Evolutionary conservation across 306 rosid genomes (phyloP).

Genomic region (Lagenaria siceraria): DNA sequence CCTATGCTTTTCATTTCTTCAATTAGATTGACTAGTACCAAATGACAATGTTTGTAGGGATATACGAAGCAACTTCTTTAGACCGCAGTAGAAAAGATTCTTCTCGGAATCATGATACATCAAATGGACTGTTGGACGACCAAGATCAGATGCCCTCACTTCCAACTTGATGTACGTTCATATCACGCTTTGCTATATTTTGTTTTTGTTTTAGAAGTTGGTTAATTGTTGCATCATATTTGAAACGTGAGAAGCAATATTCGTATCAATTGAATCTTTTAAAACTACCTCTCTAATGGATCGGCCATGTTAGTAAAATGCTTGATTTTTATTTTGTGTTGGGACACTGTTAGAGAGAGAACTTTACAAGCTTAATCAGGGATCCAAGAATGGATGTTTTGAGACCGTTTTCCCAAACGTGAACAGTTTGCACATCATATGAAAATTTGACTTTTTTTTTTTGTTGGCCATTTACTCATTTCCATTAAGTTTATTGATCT

Average conservation of each 20-base stretch:
- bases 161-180: slow-evolving; percentile 69
- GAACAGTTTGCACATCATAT: neutral
- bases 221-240: slow-evolving; percentile 3
- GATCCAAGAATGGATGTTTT: neutral
- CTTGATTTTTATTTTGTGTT: neutral
- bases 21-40: neutral
- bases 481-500: neutral
- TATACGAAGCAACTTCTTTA: slow-evolving; percentile 79
- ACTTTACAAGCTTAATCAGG: neutral
- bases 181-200: neutral
- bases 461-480: neutral
- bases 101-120: slow-evolving; percentile 28
- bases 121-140: slow-evolving; percentile 45
- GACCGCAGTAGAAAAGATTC: slow-evolving; percentile 69
- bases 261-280: neutral
- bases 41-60: slow-evolving; percentile 37
- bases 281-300: neutral
- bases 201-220: neutral
- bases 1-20: neutral
- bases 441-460: neutral
- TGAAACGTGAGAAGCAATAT: neutral
- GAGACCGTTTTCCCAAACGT: neutral
- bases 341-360: neutral
- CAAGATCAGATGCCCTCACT: slow-evolving; percentile 60
- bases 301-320: neutral